These are phyloP conservation scores for Trichothecium roseum DNA, from an alignment of 2,329 filamentous ascomycete genomes.

Conservation along the genomic window DNA sequence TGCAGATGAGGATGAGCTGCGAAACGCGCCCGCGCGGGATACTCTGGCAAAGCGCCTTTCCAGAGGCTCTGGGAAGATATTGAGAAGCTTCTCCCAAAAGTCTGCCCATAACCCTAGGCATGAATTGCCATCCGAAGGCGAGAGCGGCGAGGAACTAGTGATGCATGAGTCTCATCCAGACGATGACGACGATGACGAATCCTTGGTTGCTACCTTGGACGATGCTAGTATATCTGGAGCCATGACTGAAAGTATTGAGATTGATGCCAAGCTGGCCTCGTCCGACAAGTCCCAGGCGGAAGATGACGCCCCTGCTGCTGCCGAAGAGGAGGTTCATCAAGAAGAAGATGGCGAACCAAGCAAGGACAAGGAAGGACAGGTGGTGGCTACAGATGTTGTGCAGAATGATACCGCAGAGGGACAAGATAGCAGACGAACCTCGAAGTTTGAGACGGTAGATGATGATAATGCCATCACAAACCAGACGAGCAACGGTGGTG, in stretches of 20 bases:
- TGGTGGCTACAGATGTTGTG: too few relatives aligned
- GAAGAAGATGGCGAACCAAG: not conserved
- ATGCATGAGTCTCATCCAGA: constrained; percentile 13
- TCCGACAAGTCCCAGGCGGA: constrained; percentile 6
- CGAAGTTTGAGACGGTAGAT: not conserved
- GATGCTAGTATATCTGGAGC: constrained; percentile 33
- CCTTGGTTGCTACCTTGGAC: constrained; percentile 49
- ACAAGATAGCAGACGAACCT: not conserved
- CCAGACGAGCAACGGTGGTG: not conserved
- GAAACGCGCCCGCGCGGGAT: constrained; percentile 16
- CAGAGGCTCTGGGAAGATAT: constrained; percentile 17
- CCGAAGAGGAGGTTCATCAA: not conserved
- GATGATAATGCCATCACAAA: not conserved
- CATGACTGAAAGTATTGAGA: constrained; percentile 21
- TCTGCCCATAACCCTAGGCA: constrained; percentile 6
- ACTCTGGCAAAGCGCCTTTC: constrained; percentile 38
- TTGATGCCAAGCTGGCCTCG: constrained; percentile 25
- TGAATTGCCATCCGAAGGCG: constrained; percentile 11
- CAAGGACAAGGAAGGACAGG: not conserved
- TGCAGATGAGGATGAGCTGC: constrained; percentile 44
- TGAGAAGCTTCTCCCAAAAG: constrained; percentile 25
- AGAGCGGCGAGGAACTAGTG: constrained; percentile 37
- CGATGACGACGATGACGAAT: constrained; percentile 34
- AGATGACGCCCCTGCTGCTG: constrained; percentile 1
- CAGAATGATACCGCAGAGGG: too few relatives aligned